Conservation (phyloP, 148 eudicot species). For the Amaranthus palmeri region DNA sequence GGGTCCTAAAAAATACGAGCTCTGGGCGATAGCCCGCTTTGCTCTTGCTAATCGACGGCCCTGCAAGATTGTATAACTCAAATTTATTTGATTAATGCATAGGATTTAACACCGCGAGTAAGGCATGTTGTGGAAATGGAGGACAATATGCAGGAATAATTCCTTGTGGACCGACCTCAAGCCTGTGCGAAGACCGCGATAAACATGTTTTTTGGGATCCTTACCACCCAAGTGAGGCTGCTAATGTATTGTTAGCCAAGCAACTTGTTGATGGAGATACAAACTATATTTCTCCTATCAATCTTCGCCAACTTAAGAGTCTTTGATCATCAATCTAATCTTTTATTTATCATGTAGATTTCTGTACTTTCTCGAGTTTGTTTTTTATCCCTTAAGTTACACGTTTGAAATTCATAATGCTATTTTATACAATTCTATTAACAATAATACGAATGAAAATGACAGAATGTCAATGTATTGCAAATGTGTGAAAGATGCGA, state of each 20-base stretch:
- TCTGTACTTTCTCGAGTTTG: not conserved
- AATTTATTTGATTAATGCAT: not conserved
- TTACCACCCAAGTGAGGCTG: constrained; percentile 93
- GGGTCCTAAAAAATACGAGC: too few relatives aligned
- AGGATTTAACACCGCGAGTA: constrained; percentile 85
- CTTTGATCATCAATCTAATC: constrained; percentile 18
- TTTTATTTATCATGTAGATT: not conserved
- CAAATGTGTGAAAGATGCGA: too few relatives aligned
- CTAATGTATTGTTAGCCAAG: constrained; percentile 64
- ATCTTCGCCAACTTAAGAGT: constrained; percentile 62
- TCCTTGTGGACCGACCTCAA: constrained; percentile 80
- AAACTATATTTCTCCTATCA: constrained; percentile 67
- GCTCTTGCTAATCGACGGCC: too few relatives aligned
- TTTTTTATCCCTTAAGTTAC: not conserved
- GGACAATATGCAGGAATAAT: constrained; percentile 85
- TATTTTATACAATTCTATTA: too few relatives aligned
- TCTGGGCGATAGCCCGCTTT: too few relatives aligned
- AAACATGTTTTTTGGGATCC: constrained; percentile 97
- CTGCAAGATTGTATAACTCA: too few relatives aligned
- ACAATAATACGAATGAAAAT: too few relatives aligned
- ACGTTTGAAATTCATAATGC: too few relatives aligned
- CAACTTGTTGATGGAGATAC: constrained; percentile 58
- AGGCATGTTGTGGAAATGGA: constrained; percentile 93
- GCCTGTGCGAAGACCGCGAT: constrained; percentile 66
- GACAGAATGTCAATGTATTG: too few relatives aligned